phyloP scores from a whole-genome alignment of 495 filamentous ascomycete genomes.

The Podospora didyma region DNA sequence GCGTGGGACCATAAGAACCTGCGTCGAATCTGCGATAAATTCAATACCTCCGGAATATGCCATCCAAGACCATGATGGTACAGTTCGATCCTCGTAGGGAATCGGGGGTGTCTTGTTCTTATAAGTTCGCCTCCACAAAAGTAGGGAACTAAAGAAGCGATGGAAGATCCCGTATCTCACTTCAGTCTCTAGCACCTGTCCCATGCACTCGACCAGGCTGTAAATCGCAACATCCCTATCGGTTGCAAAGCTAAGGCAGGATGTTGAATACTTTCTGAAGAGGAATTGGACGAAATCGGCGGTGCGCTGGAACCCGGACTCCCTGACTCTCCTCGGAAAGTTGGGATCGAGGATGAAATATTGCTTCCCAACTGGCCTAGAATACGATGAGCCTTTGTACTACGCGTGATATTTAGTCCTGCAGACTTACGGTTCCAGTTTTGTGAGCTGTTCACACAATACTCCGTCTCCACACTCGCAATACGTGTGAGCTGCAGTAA shows the following conservation, averaged over 20 bases:
- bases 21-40: background rate
- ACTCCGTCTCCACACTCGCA: constrained; percentile 38
- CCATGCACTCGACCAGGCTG: constrained; percentile 9
- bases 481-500: constrained; percentile 32
- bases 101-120: constrained; percentile 6
- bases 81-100: constrained; percentile 6
- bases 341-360: constrained; percentile 10
- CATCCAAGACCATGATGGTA: constrained; percentile 18
- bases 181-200: background rate
- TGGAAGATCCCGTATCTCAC: constrained; percentile 8
- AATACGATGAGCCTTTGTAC: constrained; percentile 1
- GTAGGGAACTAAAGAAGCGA: constrained; percentile 2
- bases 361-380: constrained; percentile 4
- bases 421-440: constrained; percentile 11
- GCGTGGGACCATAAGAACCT: background rate
- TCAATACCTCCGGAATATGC: constrained; percentile 11
- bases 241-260: constrained; percentile 3
- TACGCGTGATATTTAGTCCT: constrained; percentile 2
- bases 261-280: constrained; percentile 8
- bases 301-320: background rate
- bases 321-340: constrained; percentile 5
- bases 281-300: constrained; percentile 9
- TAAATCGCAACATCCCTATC: constrained; percentile 12
- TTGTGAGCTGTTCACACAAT: constrained; percentile 29
- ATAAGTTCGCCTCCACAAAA: constrained; percentile 10